phyloP scores from a whole-genome alignment of 1,139 yeast genomes.

The Geotrichum bryndzae region DNA sequence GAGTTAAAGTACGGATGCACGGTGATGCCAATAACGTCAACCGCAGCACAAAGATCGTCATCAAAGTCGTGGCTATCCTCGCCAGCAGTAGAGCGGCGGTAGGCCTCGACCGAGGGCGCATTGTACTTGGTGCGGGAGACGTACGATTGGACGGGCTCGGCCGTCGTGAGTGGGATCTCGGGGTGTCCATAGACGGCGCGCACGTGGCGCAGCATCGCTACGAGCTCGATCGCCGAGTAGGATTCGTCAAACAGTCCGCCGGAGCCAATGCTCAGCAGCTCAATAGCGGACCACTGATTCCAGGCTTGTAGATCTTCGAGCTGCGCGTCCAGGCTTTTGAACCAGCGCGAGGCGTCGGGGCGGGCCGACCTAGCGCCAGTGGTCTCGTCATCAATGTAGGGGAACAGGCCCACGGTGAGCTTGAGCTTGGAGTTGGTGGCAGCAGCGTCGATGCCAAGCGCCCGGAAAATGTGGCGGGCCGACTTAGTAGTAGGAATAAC shows the following conservation, averaged over 20 bases:
- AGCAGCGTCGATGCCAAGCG: neutral
- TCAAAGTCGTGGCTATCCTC: neutral
- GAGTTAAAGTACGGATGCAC: slow-evolving; percentile 29
- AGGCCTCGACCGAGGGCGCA: slow-evolving; percentile 23
- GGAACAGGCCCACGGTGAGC: slow-evolving; percentile 27
- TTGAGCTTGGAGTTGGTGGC: slow-evolving; percentile 17
- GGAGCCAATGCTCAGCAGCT: slow-evolving; percentile 29
- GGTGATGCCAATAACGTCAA: slow-evolving; percentile 28
- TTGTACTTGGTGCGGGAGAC: slow-evolving; percentile 26
- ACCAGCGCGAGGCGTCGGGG: slow-evolving; percentile 15
- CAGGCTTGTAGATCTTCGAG: slow-evolving; percentile 23
- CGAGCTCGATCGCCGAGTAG: slow-evolving; percentile 26
- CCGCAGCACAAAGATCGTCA: slow-evolving; percentile 28
- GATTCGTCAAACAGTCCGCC: slow-evolving; percentile 27
- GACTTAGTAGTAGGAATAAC: slow-evolving; percentile 3
- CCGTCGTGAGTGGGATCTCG: slow-evolving; percentile 22
- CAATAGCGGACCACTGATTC: slow-evolving; percentile 25
- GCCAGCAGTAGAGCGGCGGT: slow-evolving; percentile 7
- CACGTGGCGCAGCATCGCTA: slow-evolving; percentile 26
- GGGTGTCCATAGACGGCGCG: slow-evolving; percentile 7
- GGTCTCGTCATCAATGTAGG: slow-evolving; percentile 20
- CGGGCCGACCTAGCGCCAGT: neutral
- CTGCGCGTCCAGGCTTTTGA: slow-evolving; percentile 22
- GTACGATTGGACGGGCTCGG: slow-evolving; percentile 30
- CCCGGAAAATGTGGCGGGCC: neutral